These are phyloP conservation scores for Leccinum arenicola DNA, from an alignment of 768 basidiomycete species.

Conservation along the genomic window DNA sequence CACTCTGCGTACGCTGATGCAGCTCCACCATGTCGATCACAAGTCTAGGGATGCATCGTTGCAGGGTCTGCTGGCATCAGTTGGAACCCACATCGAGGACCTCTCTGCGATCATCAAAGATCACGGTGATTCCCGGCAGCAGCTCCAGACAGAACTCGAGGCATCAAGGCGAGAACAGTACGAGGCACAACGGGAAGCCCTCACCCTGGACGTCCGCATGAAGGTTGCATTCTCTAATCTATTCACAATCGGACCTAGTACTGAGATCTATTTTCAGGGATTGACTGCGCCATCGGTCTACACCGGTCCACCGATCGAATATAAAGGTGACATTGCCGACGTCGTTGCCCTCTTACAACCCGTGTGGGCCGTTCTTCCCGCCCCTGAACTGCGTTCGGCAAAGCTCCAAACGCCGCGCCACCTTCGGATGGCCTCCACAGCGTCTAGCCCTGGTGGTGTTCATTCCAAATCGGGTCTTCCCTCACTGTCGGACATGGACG, in stretches of 20 bases:
- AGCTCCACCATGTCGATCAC: constrained; percentile 54
- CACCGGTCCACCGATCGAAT: constrained; percentile 28
- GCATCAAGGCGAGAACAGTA: too few relatives aligned
- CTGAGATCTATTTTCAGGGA: constrained; percentile 19
- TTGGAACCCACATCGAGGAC: constrained; percentile 51
- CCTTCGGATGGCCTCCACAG: constrained; percentile 48
- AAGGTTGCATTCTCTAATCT: constrained; percentile 29
- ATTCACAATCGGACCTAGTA: neutral
- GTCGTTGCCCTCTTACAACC: constrained; percentile 64
- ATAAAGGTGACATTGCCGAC: constrained; percentile 44
- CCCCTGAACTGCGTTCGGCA: constrained; percentile 75
- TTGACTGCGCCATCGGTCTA: constrained; percentile 21
- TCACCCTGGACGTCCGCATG: constrained; percentile 37
- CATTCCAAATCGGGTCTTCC: constrained; percentile 31
- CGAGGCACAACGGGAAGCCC: constrained; percentile 37
- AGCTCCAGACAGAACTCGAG: constrained; percentile 57
- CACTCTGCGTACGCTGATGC: constrained; percentile 49
- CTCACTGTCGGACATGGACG: constrained; percentile 81
- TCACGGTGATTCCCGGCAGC: constrained; percentile 40
- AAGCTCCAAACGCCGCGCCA: constrained; percentile 50
- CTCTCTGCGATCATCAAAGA: constrained; percentile 44
- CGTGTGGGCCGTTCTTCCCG: constrained; percentile 80
- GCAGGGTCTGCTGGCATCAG: constrained; percentile 45
- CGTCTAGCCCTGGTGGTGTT: constrained; percentile 31
- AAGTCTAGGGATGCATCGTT: constrained; percentile 47